Percentiles rank a stretch among this genome's conserved stretches.
These are phyloP conservation scores for Afroboletus lepidellus DNA, from an alignment of 1,284 basidiomycete species.

Conservation along the genomic window DNA sequence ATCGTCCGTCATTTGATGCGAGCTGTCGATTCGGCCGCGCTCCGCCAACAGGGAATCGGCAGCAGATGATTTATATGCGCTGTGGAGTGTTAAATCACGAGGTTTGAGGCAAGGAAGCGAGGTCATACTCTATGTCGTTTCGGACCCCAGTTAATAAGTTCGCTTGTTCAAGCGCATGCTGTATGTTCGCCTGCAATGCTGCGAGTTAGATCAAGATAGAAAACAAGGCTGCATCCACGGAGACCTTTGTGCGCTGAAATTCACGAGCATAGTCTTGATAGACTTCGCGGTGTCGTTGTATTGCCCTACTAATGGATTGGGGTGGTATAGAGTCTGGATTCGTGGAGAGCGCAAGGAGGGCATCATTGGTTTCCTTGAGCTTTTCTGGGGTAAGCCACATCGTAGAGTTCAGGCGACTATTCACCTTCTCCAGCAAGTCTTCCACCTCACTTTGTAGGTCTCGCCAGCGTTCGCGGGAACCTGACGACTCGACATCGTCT, in stretches of 20 bases:
- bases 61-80: conserved; percentile 86
- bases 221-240: conserved; percentile 3
- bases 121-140: conserved; percentile 88
- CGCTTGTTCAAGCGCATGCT: conserved; percentile 80
- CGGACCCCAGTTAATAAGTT: conserved; percentile 90
- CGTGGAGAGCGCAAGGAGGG: conserved; percentile 65
- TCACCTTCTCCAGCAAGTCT: conserved; percentile 83
- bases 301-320: conserved; percentile 82
- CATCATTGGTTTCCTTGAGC: conserved; percentile 83
- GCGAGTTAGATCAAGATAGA: neutral
- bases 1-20: conserved; percentile 93
- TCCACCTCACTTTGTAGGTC: conserved; percentile 87
- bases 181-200: conserved; percentile 67
- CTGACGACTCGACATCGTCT: conserved; percentile 69
- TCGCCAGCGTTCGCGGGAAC: conserved; percentile 68
- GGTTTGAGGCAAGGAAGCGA: neutral
- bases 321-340: conserved; percentile 71
- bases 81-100: conserved; percentile 28
- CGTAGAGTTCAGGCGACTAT: conserved; percentile 16
- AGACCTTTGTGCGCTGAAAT: conserved; percentile 78
- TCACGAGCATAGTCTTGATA: conserved; percentile 87
- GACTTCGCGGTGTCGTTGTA: conserved; percentile 89
- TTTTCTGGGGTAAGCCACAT: conserved; percentile 36
- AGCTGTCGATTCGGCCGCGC: conserved; percentile 86
- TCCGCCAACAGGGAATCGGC: conserved; percentile 88